A percentile compares a stretch with the other conserved stretches of the same genome.
These are phyloP conservation scores for Yamadazyma sp. DNA, from an alignment of 1,139 yeast genomes.

Conservation along the genomic window DNA sequence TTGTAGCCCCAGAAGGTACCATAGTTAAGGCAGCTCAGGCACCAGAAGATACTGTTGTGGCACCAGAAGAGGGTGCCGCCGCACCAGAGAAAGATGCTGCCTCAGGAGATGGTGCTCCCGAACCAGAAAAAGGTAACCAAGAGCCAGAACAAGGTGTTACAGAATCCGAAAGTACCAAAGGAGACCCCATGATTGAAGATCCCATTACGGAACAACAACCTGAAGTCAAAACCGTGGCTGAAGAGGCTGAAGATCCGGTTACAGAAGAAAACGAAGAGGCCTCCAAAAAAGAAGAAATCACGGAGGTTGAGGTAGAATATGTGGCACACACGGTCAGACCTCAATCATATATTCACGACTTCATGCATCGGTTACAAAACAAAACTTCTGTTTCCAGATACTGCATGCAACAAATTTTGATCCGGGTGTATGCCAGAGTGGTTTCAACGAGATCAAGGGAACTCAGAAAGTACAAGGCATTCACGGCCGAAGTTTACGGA, in stretches of 20 bases:
- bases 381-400: slow-evolving; percentile 51
- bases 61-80: too few relatives aligned
- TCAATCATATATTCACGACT: slow-evolving; percentile 20
- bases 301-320: not conserved
- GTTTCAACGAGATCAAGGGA: slow-evolving; percentile 73
- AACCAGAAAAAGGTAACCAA: too few relatives aligned
- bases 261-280: not conserved
- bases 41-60: too few relatives aligned
- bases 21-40: too few relatives aligned
- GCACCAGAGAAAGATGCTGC: too few relatives aligned
- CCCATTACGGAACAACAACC: too few relatives aligned
- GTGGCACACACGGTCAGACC: slow-evolving; percentile 16
- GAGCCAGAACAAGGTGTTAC: too few relatives aligned
- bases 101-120: too few relatives aligned
- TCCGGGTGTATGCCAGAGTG: slow-evolving; percentile 71
- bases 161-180: too few relatives aligned
- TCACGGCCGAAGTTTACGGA: slow-evolving; percentile 90
- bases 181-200: too few relatives aligned
- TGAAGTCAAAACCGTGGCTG: not conserved
- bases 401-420: slow-evolving; percentile 66
- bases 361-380: slow-evolving; percentile 31
- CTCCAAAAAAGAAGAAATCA: not conserved
- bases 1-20: too few relatives aligned
- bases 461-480: slow-evolving; percentile 74
- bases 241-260: not conserved